Percentiles rank a stretch among this genome's conserved stretches.
phyloP scores from a whole-genome alignment of 1,139 yeast genomes.

The Magnusiomyces suaveolens region DNA sequence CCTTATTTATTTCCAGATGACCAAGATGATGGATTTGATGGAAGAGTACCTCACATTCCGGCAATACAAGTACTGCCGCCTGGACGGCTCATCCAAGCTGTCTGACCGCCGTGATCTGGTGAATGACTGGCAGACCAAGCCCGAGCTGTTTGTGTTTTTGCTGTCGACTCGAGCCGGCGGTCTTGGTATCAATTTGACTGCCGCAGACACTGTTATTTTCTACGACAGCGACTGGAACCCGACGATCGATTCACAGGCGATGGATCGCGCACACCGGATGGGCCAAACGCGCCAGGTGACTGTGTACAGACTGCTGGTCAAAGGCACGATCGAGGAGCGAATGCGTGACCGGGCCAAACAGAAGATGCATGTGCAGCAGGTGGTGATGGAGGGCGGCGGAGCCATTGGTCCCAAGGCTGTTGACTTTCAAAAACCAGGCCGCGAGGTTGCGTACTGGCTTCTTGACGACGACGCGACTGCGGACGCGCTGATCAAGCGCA shows the following conservation, averaged over 20 bases:
- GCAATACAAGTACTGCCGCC: conserved; percentile 70
- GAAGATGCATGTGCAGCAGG: conserved; percentile 92
- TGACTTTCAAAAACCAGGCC: conserved; percentile 37
- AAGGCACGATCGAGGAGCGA: conserved; percentile 89
- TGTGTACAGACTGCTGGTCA: conserved; percentile 85
- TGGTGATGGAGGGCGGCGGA: conserved; percentile 97
- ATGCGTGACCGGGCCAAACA: conserved; percentile 90
- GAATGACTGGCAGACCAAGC: conserved; percentile 67
- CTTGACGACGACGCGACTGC: conserved; percentile 57
- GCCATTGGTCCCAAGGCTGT: conserved; percentile 21
- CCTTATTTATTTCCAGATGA: conserved; percentile 95
- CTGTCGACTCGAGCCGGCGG: conserved; percentile 97
- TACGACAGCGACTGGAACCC: conserved; percentile 99
- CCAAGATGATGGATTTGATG: conserved; percentile 98
- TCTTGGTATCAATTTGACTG: conserved; percentile 84
- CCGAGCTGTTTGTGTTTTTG: conserved; percentile 82
- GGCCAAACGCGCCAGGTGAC: too few species aligned
- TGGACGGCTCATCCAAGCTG: conserved; percentile 92
- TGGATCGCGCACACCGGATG: too few species aligned
- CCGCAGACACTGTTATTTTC: conserved; percentile 93
- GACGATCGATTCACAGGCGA: too few species aligned
- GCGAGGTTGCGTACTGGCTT: conserved; percentile 67
- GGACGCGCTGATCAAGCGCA: conserved; percentile 28
- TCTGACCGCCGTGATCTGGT: conserved; percentile 87
- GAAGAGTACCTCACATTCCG: conserved; percentile 80